Evolutionary conservation across 176 grass and related monocot genomes (phyloP).

Genomic region (Rhynchospora pubera): DNA sequence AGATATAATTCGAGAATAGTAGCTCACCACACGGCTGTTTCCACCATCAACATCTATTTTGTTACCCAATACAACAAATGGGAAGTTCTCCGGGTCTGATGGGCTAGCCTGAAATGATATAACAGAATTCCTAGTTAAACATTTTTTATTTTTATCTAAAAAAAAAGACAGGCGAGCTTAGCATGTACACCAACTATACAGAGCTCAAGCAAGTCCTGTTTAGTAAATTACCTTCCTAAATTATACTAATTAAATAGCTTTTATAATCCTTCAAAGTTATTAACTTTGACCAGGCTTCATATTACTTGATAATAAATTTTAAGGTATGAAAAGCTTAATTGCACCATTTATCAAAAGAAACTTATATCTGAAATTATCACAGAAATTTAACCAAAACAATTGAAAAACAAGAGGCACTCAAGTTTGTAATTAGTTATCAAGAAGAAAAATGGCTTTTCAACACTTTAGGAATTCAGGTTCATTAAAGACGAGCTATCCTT

Average conservation of each 20-base stretch:
- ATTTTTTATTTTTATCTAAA: neutral
- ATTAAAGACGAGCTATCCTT: neutral
- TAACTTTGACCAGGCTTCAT: neutral
- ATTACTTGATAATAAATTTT: neutral
- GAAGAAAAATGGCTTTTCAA: neutral
- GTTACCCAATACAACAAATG: slow-evolving; percentile 89
- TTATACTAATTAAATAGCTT: neutral
- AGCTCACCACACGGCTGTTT: slow-evolving; percentile 75
- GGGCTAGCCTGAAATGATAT: slow-evolving; percentile 67
- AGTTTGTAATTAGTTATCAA: neutral
- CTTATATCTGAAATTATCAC: neutral
- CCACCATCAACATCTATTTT: slow-evolving; percentile 91
- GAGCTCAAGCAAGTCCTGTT: neutral
- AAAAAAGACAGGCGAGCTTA: neutral
- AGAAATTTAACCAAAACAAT: neutral
- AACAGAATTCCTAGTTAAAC: neutral
- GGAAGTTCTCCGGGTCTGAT: slow-evolving; percentile 82
- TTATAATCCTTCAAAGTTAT: neutral
- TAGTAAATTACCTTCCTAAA: neutral
- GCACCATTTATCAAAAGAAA: neutral
- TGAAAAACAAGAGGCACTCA: no score
- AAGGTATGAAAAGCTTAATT: neutral
- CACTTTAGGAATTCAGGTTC: neutral
- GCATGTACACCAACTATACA: neutral
- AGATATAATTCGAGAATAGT: neutral